A percentile compares a stretch with the other conserved stretches of the same genome.
phyloP scores from a whole-genome alignment of 257 asterid species.

The Solanum infundibuliforme region DNA sequence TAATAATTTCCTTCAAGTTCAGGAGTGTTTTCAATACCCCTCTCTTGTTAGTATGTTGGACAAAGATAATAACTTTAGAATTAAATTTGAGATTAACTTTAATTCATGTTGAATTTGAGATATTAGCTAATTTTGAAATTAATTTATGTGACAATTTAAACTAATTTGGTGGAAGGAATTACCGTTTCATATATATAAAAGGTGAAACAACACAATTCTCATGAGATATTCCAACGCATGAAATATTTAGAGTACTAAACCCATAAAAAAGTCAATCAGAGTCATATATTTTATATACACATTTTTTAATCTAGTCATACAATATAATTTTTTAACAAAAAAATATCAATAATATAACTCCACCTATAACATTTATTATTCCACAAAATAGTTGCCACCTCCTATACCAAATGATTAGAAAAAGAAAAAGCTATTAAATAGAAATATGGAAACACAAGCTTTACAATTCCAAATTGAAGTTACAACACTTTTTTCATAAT shows the following conservation, averaged over 20 bases:
- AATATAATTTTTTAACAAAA: too few relatives aligned
- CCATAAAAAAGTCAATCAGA: not conserved
- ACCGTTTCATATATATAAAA: not conserved
- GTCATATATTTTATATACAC: too few relatives aligned
- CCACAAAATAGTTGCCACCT: not conserved
- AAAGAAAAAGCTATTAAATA: not conserved
- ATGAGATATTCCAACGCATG: too few relatives aligned
- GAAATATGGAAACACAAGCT: not conserved
- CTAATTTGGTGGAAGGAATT: too few relatives aligned
- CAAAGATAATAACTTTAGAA: too few relatives aligned
- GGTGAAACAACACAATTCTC: not conserved
- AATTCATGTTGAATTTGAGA: too few relatives aligned
- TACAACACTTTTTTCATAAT: not conserved
- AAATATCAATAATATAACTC: not conserved
- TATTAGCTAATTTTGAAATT: too few relatives aligned
- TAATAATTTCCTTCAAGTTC: not conserved
- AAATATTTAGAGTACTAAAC: not conserved
- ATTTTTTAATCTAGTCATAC: too few relatives aligned
- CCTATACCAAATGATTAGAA: not conserved
- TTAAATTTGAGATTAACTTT: too few relatives aligned
- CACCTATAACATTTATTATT: rapidly evolving
- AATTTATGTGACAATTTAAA: too few relatives aligned
- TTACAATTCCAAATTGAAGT: not conserved
- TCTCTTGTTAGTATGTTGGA: too few relatives aligned
- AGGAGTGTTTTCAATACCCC: rapidly evolving